A percentile compares a stretch with the other conserved stretches of the same genome.
These are phyloP conservation scores for Drosera capensis DNA, from an alignment of 148 eudicot species.

Conservation along the genomic window DNA sequence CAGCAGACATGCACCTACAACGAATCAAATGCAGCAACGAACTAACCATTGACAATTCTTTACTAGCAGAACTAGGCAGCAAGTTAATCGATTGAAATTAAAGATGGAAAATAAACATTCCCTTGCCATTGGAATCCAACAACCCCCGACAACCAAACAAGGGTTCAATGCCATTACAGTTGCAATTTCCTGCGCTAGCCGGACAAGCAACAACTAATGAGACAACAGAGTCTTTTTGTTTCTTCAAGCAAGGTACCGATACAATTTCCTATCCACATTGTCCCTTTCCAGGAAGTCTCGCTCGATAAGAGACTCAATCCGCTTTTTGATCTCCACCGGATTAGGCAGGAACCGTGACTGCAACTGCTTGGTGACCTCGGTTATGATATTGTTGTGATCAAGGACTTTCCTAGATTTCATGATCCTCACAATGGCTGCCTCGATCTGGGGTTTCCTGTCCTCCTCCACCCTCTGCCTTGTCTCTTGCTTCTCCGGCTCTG, in stretches of 20 bases:
- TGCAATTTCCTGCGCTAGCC: neutral
- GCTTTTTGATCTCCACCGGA: constrained; percentile 1
- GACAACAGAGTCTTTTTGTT: neutral
- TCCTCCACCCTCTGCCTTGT: constrained; percentile 1
- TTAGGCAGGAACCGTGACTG: neutral
- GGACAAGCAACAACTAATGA: neutral
- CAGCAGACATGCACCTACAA: too few relatives aligned
- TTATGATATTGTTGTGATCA: neutral
- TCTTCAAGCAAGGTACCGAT: constrained; percentile 1
- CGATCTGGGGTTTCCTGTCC: constrained; percentile 1
- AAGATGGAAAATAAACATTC: too few relatives aligned
- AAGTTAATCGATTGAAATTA: too few relatives aligned
- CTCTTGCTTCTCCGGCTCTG: constrained; percentile 1
- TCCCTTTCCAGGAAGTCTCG: constrained; percentile 1
- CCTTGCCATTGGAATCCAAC: constrained; percentile 1
- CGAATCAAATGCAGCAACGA: too few relatives aligned
- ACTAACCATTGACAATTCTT: too few relatives aligned
- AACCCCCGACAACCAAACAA: neutral
- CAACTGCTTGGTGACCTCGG: constrained; percentile 1
- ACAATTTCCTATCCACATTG: neutral
- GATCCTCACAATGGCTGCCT: neutral
- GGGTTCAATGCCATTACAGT: neutral
- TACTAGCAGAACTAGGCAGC: too few relatives aligned
- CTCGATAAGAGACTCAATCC: neutral
- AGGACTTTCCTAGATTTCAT: neutral